Conservation (phyloP, 2,329 filamentous ascomycete species). For the Helicocarpus griseus region DNA sequence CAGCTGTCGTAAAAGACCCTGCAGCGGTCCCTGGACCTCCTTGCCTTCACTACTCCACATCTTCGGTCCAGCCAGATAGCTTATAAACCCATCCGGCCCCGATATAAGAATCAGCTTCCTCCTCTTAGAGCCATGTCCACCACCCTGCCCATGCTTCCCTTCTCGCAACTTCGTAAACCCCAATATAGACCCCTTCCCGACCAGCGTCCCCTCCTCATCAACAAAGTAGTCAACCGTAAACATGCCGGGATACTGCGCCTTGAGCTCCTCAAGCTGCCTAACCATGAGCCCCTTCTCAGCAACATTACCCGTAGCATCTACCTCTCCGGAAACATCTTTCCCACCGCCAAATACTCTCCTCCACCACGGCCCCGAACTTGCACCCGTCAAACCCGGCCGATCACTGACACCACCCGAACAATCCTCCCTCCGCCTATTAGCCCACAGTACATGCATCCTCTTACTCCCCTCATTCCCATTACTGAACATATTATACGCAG, state of each 20-base stretch:
- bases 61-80: constrained; percentile 70
- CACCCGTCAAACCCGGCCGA: constrained; percentile 18
- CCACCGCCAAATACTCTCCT: constrained; percentile 17
- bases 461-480: constrained; percentile 17
- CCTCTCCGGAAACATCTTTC: background rate
- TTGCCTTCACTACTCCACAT: constrained; percentile 58
- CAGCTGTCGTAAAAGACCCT: constrained; percentile 57
- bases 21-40: constrained; percentile 65
- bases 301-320: constrained; percentile 4
- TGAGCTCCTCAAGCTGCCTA: constrained; percentile 53
- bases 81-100: constrained; percentile 83
- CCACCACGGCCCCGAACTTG: constrained; percentile 20
- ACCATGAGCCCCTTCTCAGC: constrained; percentile 38
- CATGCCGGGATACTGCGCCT: constrained; percentile 44
- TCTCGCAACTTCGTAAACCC: constrained; percentile 19
- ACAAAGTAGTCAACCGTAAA: constrained; percentile 66
- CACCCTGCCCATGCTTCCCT: background rate
- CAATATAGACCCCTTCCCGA: constrained; percentile 46
- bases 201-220: constrained; percentile 64
- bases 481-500: constrained; percentile 50
- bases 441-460: constrained; percentile 70
- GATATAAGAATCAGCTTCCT: constrained; percentile 64
- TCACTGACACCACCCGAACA: constrained; percentile 52
- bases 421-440: constrained; percentile 58
- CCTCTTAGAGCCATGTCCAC: background rate